Base-by-base conservation (phyloP, 768 basidiomycete species). In the Dioszegia hungarica region DNA sequence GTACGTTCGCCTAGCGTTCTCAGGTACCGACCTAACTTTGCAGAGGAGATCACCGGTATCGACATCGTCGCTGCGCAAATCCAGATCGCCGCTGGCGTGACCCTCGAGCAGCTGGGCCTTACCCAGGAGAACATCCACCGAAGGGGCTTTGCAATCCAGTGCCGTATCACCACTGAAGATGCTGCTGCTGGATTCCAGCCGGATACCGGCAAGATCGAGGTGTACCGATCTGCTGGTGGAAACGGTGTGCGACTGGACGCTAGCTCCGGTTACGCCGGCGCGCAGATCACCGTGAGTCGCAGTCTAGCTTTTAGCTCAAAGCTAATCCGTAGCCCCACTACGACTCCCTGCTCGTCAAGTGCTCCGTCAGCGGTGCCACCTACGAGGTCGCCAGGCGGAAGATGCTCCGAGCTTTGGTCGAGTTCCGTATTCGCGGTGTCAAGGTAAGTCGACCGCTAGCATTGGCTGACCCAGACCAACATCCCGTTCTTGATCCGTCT, bases 11-110 rank as follows among this genome's bases (percentile, higher is more conserved):
- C 39, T 3, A 20, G 4, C 10, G 15, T 11, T 6, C 15, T 34
- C 12, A 40, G 20, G n/a, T 40, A n/a, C 6, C 3, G 22, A 46
- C 15, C 45, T 46, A 27, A 46, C 45, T 11, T 22, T 55, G 27
- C 74, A 93, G 95, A 98, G 88, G 93, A 97, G 75, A 99, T 99
- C 71, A 98, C 95, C 59, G 95, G 95, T 48, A 92, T 98, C 76
- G 95, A 99, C 73, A 94, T 99, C 62, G 92, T 98, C 37, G 95
- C 95, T 53, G 95, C 95, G 19, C 95, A 98, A 78, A 98, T 99
- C 65, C 95, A 98, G 79, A 97, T 99, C 68, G 94, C 94, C n/a
- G 95, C 92, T 48, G 95, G 95, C 51, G 95, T 93, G 5, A 89
- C 92, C 41, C 84, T 98, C 40, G 86, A 90, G 9, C 91, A 95